Base-by-base conservation (phyloP, 2,329 filamentous ascomycete genomes). In the Aspergillus sp. region DNA sequence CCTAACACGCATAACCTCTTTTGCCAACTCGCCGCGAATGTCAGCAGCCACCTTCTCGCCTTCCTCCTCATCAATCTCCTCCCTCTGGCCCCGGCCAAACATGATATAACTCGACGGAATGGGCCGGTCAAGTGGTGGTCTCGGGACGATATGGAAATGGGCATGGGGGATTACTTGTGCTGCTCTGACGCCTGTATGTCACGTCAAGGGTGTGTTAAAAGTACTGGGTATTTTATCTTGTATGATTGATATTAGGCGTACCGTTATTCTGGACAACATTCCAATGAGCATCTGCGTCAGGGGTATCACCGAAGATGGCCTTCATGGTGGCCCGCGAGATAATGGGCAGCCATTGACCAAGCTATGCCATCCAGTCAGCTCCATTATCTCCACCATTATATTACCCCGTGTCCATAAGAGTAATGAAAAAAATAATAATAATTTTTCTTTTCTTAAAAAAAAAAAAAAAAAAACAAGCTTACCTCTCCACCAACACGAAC, bases 221-320 rank as follows among this genome's bases (percentile, higher is more conserved):
- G 19, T 19, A 19, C 19, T 19, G 19, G 19, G 19, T 19, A 19
- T 19, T 2, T 19, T 19, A 19, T 19, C 19, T n/a, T 26, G 35
- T 39, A n/a, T 9, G 30, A 28, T 19, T 19, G 19, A 19, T 19
- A 19, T 19, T 19, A 19, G 8, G 42, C 49, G 45, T 57, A 79
- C 78, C 88, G 58, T 96, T 97, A 65, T 97, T 97, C 72, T 97
- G 91, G 46, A 97, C 88, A 29, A 97, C 82, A 67, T 98, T 98
- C 85, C 91, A 97, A 69, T 96, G 90, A 43, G 56, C 61, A 40
- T 69, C 61, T n/a, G 60, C 48, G 19, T 19, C 19, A 19, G 19
- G 19, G 19, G 19, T 19, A 48, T 65, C 57, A 46, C 67, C 57
- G 30, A 81, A 77, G 34, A 95, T 75, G 0, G 86, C 86, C 19